Base-by-base conservation (phyloP, 2,329 filamentous ascomycete genomes). In the Aspergillus pseudoviridinutans region DNA sequence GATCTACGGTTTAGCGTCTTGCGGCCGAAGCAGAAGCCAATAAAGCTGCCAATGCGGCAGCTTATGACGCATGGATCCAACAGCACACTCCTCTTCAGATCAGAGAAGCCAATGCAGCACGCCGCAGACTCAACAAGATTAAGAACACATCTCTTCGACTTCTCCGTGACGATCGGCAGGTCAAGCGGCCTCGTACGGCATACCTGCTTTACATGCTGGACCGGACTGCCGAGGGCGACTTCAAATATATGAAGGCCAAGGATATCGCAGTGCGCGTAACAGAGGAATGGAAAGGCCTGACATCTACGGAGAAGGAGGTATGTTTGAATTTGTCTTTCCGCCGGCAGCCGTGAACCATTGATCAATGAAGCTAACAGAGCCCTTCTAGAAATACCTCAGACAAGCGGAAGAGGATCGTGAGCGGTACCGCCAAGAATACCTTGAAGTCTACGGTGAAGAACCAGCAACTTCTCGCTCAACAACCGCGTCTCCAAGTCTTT, bases 61-160 rank as follows among this genome's bases (percentile, higher is more conserved):
- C 74, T 14, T 81, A 80, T 66, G 74, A 80, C 29, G 67, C 77
- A 58, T 89, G 84, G 83, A 69, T 89, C 22, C 69, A 79, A 32
- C 73, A 70, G 3, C 72, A 86, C 66, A 83, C 82, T 1, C 80
- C 83, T 9, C 74, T 82, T 4, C 69, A 87, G 66, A 87, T 89
- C 63, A 75, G 74, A 49, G 58, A 76, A 3, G 86, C 87, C 56
- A 89, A 89, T 68, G 66, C 62, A 10, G 87, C 87, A 10, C 83
- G 87, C 41, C 58, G 42, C 28, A 61, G 53, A n/a, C 68, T 79
- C 8, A 54, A 56, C 0, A 65, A 58, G 27, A 60, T 73, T 50
- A 62, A 56, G 10, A 42, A 61, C 3, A 65, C 65, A 49, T 61
- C 56, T 46, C 58, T 61, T 27, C 27, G 42, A 1, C 50, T 52